Evolutionary conservation across 352 stramenopile genomes (phyloP).

Genomic region (Lagenidium sp.): DNA sequence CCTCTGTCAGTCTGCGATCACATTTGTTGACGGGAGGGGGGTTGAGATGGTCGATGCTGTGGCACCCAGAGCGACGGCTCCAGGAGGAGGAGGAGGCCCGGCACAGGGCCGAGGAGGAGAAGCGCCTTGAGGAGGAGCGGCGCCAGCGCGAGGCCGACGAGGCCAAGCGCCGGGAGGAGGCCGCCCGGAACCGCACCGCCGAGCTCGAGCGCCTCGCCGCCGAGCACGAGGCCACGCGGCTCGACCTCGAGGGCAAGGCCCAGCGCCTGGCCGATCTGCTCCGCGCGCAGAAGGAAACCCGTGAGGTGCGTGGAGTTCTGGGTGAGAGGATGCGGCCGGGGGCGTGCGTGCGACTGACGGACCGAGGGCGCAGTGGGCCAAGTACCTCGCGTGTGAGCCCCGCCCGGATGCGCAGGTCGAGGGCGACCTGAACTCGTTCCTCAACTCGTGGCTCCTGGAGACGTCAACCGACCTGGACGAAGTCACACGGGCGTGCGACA

Average conservation of each 20-base stretch:
- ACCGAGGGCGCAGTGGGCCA: constrained; percentile 35
- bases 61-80: constrained; percentile 32
- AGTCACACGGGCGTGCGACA: constrained; percentile 38
- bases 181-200: constrained; percentile 46
- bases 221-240: constrained; percentile 42
- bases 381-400: constrained; percentile 63
- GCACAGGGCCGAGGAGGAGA: constrained; percentile 53
- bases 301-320: constrained; percentile 23
- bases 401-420: constrained; percentile 58
- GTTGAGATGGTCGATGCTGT: neutral
- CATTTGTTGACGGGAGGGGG: neutral
- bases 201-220: constrained; percentile 49
- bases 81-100: constrained; percentile 69
- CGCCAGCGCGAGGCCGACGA: constrained; percentile 47
- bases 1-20: neutral
- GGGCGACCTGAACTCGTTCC: constrained; percentile 74
- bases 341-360: neutral
- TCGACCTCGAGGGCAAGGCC: constrained; percentile 48
- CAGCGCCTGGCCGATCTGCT: constrained; percentile 51
- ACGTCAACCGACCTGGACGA: constrained; percentile 32
- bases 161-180: constrained; percentile 44
- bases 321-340: neutral
- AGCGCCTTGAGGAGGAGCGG: constrained; percentile 58
- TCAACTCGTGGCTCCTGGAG: constrained; percentile 71
- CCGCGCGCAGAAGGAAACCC: constrained; percentile 48